These are phyloP conservation scores for Aspergillus hiratsukae DNA, from an alignment of 2,329 filamentous ascomycete genomes.

Conservation along the genomic window DNA sequence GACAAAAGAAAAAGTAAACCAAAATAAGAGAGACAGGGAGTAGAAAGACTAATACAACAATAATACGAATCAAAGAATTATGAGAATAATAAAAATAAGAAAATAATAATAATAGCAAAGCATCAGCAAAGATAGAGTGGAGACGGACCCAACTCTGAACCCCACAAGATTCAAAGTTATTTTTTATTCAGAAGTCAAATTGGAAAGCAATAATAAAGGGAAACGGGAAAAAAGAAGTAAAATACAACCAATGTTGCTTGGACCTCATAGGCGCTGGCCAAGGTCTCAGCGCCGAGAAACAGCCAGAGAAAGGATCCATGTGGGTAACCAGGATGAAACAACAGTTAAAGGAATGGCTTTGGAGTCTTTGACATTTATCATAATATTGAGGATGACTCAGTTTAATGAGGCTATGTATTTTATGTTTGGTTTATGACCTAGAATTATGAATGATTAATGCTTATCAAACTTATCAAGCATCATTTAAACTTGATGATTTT, in stretches of 20 bases:
- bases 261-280: slow-evolving; percentile 9
- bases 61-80: not conserved
- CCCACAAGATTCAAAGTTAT: slow-evolving; percentile 13
- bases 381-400: not conserved
- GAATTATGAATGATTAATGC: not conserved
- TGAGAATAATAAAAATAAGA: slow-evolving; percentile 5
- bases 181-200: slow-evolving; percentile 7
- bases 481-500: not conserved
- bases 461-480: not conserved
- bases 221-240: not conserved
- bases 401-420: not conserved
- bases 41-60: not conserved
- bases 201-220: slow-evolving; percentile 3
- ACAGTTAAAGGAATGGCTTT: not conserved
- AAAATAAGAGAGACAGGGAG: slow-evolving; percentile 4
- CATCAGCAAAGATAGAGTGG: slow-evolving; percentile 13
- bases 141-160: slow-evolving; percentile 15
- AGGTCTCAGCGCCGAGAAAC: slow-evolving; percentile 12
- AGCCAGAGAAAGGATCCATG: slow-evolving; percentile 3
- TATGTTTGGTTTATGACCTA: not conserved
- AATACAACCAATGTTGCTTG: not conserved
- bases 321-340: not conserved
- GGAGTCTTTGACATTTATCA: not conserved
- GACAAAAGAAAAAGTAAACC: slow-evolving; percentile 2
- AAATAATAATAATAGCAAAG: slow-evolving; percentile 5